Evolutionary conservation across 306 rosid species (phyloP), one percentile per base, ranked within the genome.

Genomic region (Begonia peltatifolia): DNA sequence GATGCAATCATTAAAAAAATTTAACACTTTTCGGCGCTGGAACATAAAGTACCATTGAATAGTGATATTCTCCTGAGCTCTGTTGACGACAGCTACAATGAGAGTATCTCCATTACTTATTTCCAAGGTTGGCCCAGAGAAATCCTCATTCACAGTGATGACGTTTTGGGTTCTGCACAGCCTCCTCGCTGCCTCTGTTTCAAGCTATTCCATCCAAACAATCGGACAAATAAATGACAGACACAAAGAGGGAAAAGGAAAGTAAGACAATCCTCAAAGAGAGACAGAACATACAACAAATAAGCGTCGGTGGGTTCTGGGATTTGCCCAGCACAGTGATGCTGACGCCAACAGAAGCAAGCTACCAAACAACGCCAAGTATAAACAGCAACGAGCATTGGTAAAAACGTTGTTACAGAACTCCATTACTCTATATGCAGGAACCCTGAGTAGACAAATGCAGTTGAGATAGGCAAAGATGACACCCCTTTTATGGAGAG

Each of bases 171-270:
- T 80, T 49, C 75, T 86, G 95, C 99, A 90, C 92, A 90, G 86
- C 99, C 99, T 90, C 92, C 80, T 90, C 92, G 80, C 95, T 79
- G 90, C 84, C 11, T 82, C 83, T 41, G 99, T 82, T 81, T 86
- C 69, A 71, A 92, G 63, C 99, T 87, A 47, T 57, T 35, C 50
- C 68, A 58, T 55, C 47, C 35, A 6, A 18, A 41, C 55, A 12
- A 30, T 12, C 47, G 9, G 9, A 12, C 16, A 25, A 12, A 5
- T 7, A 2, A 14, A 4, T 1, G 13, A 16, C 46, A 0, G 12
- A 42, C 11, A 38, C 13, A 11, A 30, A 10, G 4, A 9, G 36
- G 10, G 55, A 16, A 17, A 22, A 2, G 1, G 14, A 2, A 12
- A 1, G n/a, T 2, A 6, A 12, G 12, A 48, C 48, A 30, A 15